Conservation (phyloP, 2,329 filamentous ascomycete species). For the Xylariaceae sp. region DNA sequence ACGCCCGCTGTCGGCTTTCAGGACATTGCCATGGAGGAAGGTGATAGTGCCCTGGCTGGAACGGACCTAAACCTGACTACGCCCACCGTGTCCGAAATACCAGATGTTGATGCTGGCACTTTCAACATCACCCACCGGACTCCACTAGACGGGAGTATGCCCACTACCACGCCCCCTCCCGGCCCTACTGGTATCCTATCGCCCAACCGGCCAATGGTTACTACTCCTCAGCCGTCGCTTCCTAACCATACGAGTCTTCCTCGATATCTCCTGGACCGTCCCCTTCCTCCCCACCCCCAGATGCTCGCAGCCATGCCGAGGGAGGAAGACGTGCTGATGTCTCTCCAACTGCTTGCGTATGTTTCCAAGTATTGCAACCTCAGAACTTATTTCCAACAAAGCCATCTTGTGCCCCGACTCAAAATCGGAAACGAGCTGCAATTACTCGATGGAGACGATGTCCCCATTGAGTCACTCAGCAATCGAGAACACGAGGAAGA, state of each 20-base stretch:
- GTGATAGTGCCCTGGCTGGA: constrained; percentile 73
- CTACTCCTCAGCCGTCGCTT: constrained; percentile 70
- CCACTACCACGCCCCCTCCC: constrained; percentile 64
- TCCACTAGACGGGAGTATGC: constrained; percentile 78
- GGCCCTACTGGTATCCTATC: constrained; percentile 70
- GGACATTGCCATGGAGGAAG: constrained; percentile 74
- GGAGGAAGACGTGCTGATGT: constrained; percentile 98
- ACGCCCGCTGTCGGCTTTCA: constrained; percentile 81
- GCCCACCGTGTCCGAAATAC: constrained; percentile 76
- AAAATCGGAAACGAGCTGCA: constrained; percentile 84
- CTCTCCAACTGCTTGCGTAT: constrained; percentile 90
- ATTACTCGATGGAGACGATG: constrained; percentile 68
- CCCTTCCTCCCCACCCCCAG: constrained; percentile 63
- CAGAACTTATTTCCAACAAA: constrained; percentile 90
- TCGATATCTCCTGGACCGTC: constrained; percentile 74
- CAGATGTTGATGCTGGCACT: constrained; percentile 80
- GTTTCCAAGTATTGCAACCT: constrained; percentile 99
- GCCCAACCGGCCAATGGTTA: constrained; percentile 66
- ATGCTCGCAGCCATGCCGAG: constrained; percentile 89
- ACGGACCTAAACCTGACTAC: constrained; percentile 71
- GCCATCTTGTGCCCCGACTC: constrained; percentile 86
- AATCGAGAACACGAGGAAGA: constrained; percentile 71
- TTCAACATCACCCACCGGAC: constrained; percentile 92
- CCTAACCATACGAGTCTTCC: constrained; percentile 66
- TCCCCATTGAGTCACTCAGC: constrained; percentile 34